Percentiles rank a stretch among this genome's conserved stretches.
phyloP scores from a whole-genome alignment of 2,329 filamentous ascomycete genomes.

The Cladosporium velox region DNA sequence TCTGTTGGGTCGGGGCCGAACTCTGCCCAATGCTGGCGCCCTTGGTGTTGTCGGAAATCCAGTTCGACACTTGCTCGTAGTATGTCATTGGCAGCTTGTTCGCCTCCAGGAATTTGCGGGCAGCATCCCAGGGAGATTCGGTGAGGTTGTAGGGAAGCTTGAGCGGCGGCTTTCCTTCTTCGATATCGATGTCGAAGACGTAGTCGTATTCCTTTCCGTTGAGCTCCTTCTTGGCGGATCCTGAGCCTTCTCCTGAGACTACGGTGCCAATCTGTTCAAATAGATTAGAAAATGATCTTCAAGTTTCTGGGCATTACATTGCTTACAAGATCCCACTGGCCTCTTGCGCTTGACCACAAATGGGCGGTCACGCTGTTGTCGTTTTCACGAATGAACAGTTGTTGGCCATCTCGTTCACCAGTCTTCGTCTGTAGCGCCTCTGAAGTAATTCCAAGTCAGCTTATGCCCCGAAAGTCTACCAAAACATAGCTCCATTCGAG shows the following conservation, averaged over 20 bases:
- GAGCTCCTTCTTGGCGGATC: conserved; percentile 69
- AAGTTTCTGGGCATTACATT: not conserved
- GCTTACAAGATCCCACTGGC: conserved; percentile 36
- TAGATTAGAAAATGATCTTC: not conserved
- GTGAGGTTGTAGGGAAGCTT: conserved; percentile 94
- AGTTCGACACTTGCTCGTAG: conserved; percentile 87
- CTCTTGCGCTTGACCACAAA: conserved; percentile 68
- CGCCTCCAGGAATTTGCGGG: conserved; percentile 84
- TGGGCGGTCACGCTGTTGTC: conserved; percentile 84
- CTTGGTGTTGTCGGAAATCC: conserved; percentile 87
- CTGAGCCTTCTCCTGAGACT: conserved; percentile 80
- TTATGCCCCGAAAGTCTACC: not conserved
- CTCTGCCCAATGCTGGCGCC: conserved; percentile 72
- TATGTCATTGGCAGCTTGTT: conserved; percentile 87
- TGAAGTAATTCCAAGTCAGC: conserved; percentile 15
- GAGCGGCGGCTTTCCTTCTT: conserved; percentile 87
- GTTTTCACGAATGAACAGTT: conserved; percentile 83
- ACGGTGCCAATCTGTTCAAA: conserved; percentile 74
- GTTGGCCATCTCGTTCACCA: conserved; percentile 94
- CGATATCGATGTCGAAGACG: conserved; percentile 94
- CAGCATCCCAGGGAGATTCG: conserved; percentile 88
- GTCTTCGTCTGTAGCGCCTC: conserved; percentile 80
- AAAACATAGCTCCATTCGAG: not conserved
- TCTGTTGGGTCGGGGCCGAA: conserved; percentile 43
- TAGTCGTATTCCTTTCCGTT: conserved; percentile 90